phyloP scores from a whole-genome alignment of 2,329 filamentous ascomycete species.

The Grosmannia clavigera region DNA sequence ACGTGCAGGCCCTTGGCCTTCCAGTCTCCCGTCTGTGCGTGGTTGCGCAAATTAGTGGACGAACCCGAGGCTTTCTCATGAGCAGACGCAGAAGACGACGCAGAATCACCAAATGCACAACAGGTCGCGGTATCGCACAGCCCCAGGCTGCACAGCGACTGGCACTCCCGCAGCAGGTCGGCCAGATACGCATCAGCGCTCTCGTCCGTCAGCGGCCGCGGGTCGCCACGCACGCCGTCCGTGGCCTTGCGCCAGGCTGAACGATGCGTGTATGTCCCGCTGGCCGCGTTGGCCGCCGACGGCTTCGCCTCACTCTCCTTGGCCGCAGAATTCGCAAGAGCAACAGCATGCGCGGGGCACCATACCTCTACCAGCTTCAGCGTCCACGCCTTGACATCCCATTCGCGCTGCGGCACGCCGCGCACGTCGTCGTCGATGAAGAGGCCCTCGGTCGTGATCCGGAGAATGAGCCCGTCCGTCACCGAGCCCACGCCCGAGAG shows the following conservation, averaged over 20 bases:
- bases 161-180: conserved; percentile 52
- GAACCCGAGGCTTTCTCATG: conserved; percentile 11
- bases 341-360: conserved; percentile 54
- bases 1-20: conserved; percentile 46
- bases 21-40: conserved; percentile 34
- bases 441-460: conserved; percentile 84
- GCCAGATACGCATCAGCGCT: conserved; percentile 54
- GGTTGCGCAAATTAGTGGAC: conserved; percentile 24
- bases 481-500: conserved; percentile 74
- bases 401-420: conserved; percentile 85
- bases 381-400: conserved; percentile 98
- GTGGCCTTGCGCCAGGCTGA: conserved; percentile 30
- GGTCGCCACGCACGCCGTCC: conserved; percentile 33
- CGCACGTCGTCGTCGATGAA: conserved; percentile 96
- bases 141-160: conserved; percentile 47
- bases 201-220: conserved; percentile 44
- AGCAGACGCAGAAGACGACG: conserved; percentile 9
- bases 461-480: conserved; percentile 82
- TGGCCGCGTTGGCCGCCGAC: conserved; percentile 26
- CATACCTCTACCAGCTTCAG: conserved; percentile 86
- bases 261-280: conserved; percentile 33
- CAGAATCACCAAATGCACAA: conserved; percentile 15
- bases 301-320: conserved; percentile 20
- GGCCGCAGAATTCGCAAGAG: conserved; percentile 27
- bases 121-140: conserved; percentile 29